These are phyloP conservation scores for Hyphopichia fennica DNA, from an alignment of 1,139 yeast genomes.

Conservation along the genomic window DNA sequence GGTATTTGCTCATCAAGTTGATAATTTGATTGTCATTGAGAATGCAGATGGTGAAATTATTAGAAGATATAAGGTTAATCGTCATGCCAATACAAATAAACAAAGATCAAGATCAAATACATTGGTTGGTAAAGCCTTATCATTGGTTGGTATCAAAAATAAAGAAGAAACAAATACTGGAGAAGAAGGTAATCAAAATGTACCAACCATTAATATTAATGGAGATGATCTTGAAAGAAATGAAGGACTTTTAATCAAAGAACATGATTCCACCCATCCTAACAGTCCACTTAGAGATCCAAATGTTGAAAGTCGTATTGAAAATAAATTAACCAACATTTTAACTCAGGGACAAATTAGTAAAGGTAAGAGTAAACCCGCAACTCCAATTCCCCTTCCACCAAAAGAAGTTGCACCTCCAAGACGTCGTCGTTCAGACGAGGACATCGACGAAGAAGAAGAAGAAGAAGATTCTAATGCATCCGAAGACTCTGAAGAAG, in stretches of 20 bases:
- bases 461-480: conserved; percentile 15
- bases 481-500: conserved; percentile 14
- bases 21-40: conserved; percentile 77
- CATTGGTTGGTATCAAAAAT: conserved; percentile 50
- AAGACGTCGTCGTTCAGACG: conserved; percentile 6
- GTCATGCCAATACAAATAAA: conserved; percentile 30
- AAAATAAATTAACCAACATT: conserved; percentile 25
- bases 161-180: conserved; percentile 13
- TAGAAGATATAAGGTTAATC: conserved; percentile 74
- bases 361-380: neutral
- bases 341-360: conserved; percentile 11
- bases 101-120: conserved; percentile 31
- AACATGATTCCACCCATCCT: conserved; percentile 18
- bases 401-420: conserved; percentile 5
- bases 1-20: conserved; percentile 51
- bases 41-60: conserved; percentile 90
- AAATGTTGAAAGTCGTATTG: conserved; percentile 23
- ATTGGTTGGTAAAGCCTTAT: conserved; percentile 45
- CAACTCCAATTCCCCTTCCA: neutral
- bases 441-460: conserved; percentile 12
- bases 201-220: conserved; percentile 5
- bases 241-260: conserved; percentile 12
- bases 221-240: conserved; percentile 6
- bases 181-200: conserved; percentile 1
- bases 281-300: conserved; percentile 16